These are phyloP conservation scores for Nakazawaea holstii DNA, from an alignment of 805 yeast species.

Conservation along the genomic window DNA sequence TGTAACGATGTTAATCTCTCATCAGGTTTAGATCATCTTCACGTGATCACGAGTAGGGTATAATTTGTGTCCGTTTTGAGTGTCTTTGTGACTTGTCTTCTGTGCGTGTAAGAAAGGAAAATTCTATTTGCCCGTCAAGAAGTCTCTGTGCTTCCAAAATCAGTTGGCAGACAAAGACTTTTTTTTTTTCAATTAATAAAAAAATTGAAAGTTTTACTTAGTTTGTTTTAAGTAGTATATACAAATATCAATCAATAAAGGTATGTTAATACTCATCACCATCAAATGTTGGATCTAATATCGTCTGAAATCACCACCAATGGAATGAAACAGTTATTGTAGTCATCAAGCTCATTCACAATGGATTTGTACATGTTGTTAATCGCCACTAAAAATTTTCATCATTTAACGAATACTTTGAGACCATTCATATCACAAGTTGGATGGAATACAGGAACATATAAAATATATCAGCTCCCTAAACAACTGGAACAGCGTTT, in stretches of 20 bases:
- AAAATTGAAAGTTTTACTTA: slow-evolving; percentile 1
- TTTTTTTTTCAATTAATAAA: not conserved
- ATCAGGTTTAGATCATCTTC: too few relatives aligned
- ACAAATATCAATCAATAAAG: slow-evolving; percentile 10
- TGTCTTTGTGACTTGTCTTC: too few relatives aligned
- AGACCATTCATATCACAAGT: too few relatives aligned
- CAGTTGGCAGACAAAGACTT: not conserved
- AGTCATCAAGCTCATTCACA: too few relatives aligned
- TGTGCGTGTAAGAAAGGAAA: not conserved
- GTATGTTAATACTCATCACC: slow-evolving; percentile 1
- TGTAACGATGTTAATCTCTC: slow-evolving; percentile 2
- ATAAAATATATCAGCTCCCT: too few relatives aligned
- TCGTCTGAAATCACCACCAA: slow-evolving; percentile 17
- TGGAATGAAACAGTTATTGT: too few relatives aligned
- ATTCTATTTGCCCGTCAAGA: not conserved
- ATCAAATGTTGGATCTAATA: slow-evolving; percentile 18
- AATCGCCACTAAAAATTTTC: not conserved
- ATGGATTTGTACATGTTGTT: not conserved
- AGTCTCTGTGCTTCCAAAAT: not conserved
- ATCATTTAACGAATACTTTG: too few relatives aligned
- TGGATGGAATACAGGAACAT: too few relatives aligned
- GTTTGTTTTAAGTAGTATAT: not conserved
- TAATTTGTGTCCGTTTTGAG: too few relatives aligned
- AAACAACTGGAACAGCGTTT: too few relatives aligned
- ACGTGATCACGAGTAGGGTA: too few relatives aligned